Evolutionary conservation across 306 rosid species (phyloP).

Genomic region (Rosa rugosa): DNA sequence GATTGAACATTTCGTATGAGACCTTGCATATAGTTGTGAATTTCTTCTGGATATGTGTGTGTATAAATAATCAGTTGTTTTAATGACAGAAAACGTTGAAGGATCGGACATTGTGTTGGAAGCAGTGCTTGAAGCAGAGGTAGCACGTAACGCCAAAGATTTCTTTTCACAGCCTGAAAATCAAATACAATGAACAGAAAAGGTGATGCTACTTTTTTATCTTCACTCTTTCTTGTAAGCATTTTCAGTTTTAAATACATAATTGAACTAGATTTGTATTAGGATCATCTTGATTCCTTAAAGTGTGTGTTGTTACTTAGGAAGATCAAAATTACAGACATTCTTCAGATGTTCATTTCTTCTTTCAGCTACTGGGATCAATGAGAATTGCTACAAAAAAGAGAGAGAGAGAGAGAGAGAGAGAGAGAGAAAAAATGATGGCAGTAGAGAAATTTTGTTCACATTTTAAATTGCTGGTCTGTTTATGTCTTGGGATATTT

Average conservation of each 20-base stretch:
- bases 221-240: background rate
- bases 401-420: background rate
- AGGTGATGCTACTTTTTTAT: slow-evolving; percentile 12
- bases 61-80: slow-evolving; percentile 22
- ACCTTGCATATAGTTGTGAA: background rate
- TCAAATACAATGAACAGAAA: slow-evolving; percentile 28
- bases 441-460: background rate
- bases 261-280: background rate
- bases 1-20: background rate
- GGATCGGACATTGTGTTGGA: slow-evolving; percentile 81
- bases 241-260: background rate
- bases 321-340: background rate
- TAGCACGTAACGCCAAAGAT: slow-evolving; percentile 77
- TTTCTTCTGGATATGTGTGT: background rate
- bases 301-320: background rate
- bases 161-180: slow-evolving; percentile 74
- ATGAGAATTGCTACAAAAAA: background rate
- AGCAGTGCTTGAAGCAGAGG: slow-evolving; percentile 87
- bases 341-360: background rate
- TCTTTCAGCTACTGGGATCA: background rate
- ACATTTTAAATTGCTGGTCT: background rate
- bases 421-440: background rate
- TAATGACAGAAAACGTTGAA: slow-evolving; percentile 49
- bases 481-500: background rate
- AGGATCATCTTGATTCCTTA: background rate